Evolutionary conservation across 2,329 filamentous ascomycete species (phyloP).

Genomic region (Colletotrichum salicis): DNA sequence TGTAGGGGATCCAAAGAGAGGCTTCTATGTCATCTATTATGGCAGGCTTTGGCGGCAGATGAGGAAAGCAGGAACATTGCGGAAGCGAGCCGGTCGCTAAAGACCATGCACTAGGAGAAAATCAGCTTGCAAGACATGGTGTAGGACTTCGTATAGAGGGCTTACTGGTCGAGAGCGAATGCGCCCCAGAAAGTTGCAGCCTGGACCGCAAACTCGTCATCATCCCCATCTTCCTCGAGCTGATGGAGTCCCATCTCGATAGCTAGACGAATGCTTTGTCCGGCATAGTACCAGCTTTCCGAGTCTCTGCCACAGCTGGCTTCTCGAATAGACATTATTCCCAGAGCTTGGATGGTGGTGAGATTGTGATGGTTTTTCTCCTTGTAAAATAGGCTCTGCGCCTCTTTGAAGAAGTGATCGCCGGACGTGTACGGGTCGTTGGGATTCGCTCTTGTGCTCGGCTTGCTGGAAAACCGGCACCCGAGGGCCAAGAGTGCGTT

Average conservation of each 20-base stretch:
- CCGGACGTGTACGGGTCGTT: slow-evolving; percentile 73
- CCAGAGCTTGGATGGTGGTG: slow-evolving; percentile 79
- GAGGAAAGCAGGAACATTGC: slow-evolving; percentile 67
- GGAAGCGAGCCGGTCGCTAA: slow-evolving; percentile 71
- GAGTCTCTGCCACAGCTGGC: slow-evolving; percentile 78
- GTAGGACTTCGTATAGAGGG: slow-evolving; percentile 30
- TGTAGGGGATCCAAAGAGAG: slow-evolving; percentile 69
- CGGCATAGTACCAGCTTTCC: slow-evolving; percentile 77
- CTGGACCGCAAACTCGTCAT: slow-evolving; percentile 68
- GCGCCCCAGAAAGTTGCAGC: slow-evolving; percentile 71
- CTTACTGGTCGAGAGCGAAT: slow-evolving; percentile 72
- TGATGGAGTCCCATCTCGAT: slow-evolving; percentile 78
- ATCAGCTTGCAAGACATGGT: neutral
- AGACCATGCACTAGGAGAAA: slow-evolving; percentile 66
- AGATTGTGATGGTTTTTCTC: slow-evolving; percentile 69
- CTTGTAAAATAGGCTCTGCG: slow-evolving; percentile 67
- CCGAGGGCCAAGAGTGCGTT: slow-evolving; percentile 74
- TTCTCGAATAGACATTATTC: slow-evolving; percentile 80
- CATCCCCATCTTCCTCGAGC: slow-evolving; percentile 57
- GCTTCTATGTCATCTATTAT: slow-evolving; percentile 71
- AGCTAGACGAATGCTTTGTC: slow-evolving; percentile 77
- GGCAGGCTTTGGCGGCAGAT: slow-evolving; percentile 67
- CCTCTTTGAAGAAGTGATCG: slow-evolving; percentile 80
- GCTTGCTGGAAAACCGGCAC: slow-evolving; percentile 75
- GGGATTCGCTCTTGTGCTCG: slow-evolving; percentile 70